These are phyloP conservation scores for Haplosporangium gracile DNA, from an alignment of 192 early-diverging fungal species.

Conservation along the genomic window DNA sequence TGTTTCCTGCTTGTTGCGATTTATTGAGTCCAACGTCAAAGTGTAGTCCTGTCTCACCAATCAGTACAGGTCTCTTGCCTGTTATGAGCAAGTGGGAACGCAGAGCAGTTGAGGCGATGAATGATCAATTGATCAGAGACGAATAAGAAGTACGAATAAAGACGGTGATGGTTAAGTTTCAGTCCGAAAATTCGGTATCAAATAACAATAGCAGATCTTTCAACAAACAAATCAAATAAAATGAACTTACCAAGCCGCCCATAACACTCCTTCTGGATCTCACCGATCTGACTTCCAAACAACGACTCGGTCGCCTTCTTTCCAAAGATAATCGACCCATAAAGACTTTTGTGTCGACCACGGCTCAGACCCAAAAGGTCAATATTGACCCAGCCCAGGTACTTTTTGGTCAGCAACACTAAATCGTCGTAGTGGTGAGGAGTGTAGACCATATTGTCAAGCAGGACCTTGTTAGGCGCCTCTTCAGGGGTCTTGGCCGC, in stretches of 20 bases:
- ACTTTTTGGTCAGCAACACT: slow-evolving; percentile 63
- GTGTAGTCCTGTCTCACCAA: slow-evolving; percentile 47
- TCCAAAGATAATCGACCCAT: slow-evolving; percentile 37
- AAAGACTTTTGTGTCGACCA: slow-evolving; percentile 60
- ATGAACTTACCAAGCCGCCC: slow-evolving; percentile 30
- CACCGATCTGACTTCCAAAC: slow-evolving; percentile 35
- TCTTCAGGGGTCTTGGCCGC: not conserved
- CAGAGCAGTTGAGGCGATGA: not conserved
- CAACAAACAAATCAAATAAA: not conserved
- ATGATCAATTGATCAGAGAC: not conserved
- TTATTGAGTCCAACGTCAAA: slow-evolving; percentile 45
- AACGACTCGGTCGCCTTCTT: slow-evolving; percentile 27
- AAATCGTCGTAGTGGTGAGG: slow-evolving; percentile 73
- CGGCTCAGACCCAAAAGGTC: slow-evolving; percentile 65
- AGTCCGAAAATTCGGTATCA: not conserved
- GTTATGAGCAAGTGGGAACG: not conserved
- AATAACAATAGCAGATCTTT: not conserved
- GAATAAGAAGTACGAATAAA: not conserved
- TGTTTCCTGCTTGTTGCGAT: slow-evolving; percentile 20
- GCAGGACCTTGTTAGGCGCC: not conserved
- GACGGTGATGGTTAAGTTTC: not conserved
- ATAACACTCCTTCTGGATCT: slow-evolving; percentile 42
- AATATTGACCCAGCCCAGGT: slow-evolving; percentile 65
- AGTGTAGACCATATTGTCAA: slow-evolving; percentile 57
- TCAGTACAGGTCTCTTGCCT: slow-evolving; percentile 41